A percentile compares a stretch with the other conserved stretches of the same genome.
Evolutionary conservation across 441 rosid species (phyloP).

Genomic region (Pelargonium fulgidum): DNA sequence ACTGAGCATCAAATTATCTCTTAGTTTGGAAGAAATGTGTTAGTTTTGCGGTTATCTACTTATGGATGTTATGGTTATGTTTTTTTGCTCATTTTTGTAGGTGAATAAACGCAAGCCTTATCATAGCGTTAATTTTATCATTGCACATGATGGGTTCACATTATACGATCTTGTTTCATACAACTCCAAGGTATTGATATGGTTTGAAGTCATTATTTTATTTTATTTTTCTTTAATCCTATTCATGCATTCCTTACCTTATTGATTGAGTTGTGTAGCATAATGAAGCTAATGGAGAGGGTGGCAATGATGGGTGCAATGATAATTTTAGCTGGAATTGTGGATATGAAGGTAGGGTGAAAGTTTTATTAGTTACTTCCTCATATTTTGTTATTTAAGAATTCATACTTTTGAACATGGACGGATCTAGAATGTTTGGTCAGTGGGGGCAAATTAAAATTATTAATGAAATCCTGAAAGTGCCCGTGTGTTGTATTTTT

Average conservation of each 20-base stretch:
- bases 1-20: too few relatives aligned
- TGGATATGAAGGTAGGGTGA: conserved; percentile 68
- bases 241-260: conserved; percentile 10
- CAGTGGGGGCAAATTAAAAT: too few relatives aligned
- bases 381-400: not conserved
- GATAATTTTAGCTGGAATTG: conserved; percentile 96
- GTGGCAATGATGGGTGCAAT: conserved; percentile 90
- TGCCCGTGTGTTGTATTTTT: not conserved
- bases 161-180: conserved; percentile 80
- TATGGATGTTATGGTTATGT: not conserved
- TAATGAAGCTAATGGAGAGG: conserved; percentile 95
- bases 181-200: conserved; percentile 59
- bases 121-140: conserved; percentile 74
- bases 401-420: not conserved
- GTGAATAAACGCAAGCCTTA: conserved; percentile 81
- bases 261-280: conserved; percentile 45
- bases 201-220: conserved; percentile 11
- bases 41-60: not conserved
- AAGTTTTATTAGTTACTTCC: not conserved
- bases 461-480: not conserved
- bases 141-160: conserved; percentile 95
- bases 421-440: too few relatives aligned
- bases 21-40: conserved; percentile 1
- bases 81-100: conserved; percentile 34
- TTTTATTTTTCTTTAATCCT: conserved; percentile 10